These are phyloP conservation scores for Rhynchospora breviuscula DNA, from an alignment of 176 grass and related monocot species.

Conservation along the genomic window DNA sequence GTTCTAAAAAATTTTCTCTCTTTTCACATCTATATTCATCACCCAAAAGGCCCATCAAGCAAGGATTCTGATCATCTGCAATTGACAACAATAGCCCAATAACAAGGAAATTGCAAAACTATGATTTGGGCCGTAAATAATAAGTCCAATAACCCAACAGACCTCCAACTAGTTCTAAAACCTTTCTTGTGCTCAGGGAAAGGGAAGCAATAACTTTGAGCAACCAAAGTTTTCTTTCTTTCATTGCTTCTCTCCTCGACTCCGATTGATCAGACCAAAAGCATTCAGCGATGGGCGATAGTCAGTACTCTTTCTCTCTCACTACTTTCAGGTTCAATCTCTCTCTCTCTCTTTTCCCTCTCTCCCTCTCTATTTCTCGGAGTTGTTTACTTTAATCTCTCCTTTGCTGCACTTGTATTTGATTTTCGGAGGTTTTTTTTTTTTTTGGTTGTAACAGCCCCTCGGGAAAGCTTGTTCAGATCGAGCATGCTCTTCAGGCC, in stretches of 20 bases:
- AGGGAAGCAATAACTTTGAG: too few species aligned
- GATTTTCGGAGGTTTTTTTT: background rate
- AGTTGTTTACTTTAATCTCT: background rate
- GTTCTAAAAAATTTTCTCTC: too few species aligned
- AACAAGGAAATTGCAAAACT: background rate
- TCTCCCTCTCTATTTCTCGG: background rate
- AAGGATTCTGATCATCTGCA: background rate
- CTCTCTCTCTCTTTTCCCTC: background rate
- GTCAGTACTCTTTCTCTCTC: constrained; percentile 94
- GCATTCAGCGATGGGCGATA: constrained; percentile 61
- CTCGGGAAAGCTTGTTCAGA: constrained; percentile 90
- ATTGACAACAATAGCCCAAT: background rate
- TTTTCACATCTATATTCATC: background rate
- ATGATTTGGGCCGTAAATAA: too few species aligned
- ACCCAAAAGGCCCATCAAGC: background rate
- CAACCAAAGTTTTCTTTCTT: background rate
- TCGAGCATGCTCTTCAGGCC: constrained; percentile 82
- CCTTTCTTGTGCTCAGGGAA: constrained; percentile 7
- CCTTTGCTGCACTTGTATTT: background rate
- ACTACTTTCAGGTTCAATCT: constrained; percentile 79
- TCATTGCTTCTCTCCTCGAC: background rate
- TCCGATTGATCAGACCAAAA: background rate
- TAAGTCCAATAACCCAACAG: too few species aligned
- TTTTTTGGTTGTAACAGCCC: constrained; percentile 41
- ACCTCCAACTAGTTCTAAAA: background rate